Base-by-base conservation (phyloP, 2,329 filamentous ascomycete genomes). In the Diaporthe ampelina region DNA sequence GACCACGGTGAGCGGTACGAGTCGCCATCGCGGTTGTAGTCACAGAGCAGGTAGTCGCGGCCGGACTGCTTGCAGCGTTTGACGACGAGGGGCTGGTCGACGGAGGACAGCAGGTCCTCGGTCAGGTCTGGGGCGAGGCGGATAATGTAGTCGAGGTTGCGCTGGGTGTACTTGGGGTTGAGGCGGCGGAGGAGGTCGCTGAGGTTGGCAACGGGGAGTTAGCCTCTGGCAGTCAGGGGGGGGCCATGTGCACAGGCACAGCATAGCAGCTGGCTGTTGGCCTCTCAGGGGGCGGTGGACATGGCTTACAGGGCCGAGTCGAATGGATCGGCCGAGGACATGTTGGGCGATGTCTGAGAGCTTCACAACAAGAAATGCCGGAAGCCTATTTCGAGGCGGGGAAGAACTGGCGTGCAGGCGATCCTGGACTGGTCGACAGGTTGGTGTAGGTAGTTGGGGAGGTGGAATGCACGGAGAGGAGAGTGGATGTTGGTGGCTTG, bases 11-110 rank as follows among this genome's bases (percentile, higher is more conserved):
- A 97, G 76, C 97, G 94, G 90, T 98, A 98, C 85, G 94, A 97
- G 86, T 98, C 96, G 76, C 97, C 97, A 85, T 99, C 97, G 77
- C 97, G 95, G 89, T 99, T 99, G 90, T 99, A 99, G 90, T 99
- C 97, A 89, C 97, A 99, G 81, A 98, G 94, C 69, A 99, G 91
- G 87, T 98, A 99, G 86, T 98, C 97, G 79, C 96, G 94, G 79
- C 95, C 95, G 43, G 94, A 94, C 85, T 95, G 94, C 79, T 91
- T 91, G 88, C 97, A 98, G 78, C 94, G 93, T 79, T 93, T 92
- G 77, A 97, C 90, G 75, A 94, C 92, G 73, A 99, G 92, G 32
- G 97, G 97, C 84, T 98, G 96, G 85, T 99, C 97, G 79, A 99
- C 97, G 32, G 96, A 98, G 78, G 96, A 97, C 78, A 99, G 94